Percentiles rank a stretch among this genome's conserved stretches.
These are phyloP conservation scores for Xylaria digitata DNA, from an alignment of 2,329 filamentous ascomycete genomes.

Conservation along the genomic window DNA sequence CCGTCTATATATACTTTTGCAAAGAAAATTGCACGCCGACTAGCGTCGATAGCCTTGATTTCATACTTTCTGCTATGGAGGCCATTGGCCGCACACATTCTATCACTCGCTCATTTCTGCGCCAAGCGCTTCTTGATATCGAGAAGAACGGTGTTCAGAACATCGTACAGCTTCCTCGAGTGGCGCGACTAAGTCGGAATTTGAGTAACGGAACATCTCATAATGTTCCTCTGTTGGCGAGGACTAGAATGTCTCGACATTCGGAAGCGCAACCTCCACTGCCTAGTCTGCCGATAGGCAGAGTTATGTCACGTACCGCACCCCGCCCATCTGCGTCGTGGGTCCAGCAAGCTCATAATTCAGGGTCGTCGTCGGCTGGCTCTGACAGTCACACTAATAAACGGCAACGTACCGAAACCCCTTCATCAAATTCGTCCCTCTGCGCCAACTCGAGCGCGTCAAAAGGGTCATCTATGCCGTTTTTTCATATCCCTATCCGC, in stretches of 20 bases:
- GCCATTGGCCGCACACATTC: constrained; percentile 78
- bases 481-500: constrained; percentile 21
- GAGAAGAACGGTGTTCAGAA: constrained; percentile 61
- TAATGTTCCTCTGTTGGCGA: constrained; percentile 62
- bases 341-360: neutral
- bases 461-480: neutral
- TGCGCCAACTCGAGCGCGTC: neutral
- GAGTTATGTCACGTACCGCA: constrained; percentile 28
- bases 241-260: constrained; percentile 57
- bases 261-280: constrained; percentile 56
- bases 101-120: constrained; percentile 85
- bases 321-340: neutral
- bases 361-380: neutral
- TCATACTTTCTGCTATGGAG: constrained; percentile 82
- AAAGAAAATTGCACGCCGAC: constrained; percentile 66
- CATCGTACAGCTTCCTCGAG: constrained; percentile 52
- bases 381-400: constrained; percentile 26
- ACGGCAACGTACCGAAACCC: constrained; percentile 26
- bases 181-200: constrained; percentile 50
- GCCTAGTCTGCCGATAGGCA: constrained; percentile 54
- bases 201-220: constrained; percentile 47
- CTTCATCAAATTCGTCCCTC: constrained; percentile 27
- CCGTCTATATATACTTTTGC: constrained; percentile 79
- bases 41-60: constrained; percentile 70
- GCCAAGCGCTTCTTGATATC: constrained; percentile 85